Evolutionary conservation across 2,329 filamentous ascomycete genomes (phyloP).

Genomic region (Aspergillus felis): DNA sequence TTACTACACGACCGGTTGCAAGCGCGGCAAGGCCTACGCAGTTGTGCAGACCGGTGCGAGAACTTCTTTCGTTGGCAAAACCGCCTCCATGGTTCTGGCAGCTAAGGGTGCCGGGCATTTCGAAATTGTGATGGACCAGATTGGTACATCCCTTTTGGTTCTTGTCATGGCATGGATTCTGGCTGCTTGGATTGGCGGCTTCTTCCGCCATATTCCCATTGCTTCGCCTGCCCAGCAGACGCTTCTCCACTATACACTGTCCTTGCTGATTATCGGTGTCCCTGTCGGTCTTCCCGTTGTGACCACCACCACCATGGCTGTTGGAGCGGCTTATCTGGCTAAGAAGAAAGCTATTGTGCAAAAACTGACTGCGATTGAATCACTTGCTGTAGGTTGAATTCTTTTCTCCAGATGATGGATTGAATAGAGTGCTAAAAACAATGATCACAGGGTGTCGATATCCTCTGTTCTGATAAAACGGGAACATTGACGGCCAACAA

Average conservation of each 20-base stretch:
- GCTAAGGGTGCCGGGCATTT: conserved; percentile 74
- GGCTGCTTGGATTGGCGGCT: conserved; percentile 71
- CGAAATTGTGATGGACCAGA: conserved; percentile 79
- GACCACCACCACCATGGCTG: conserved; percentile 72
- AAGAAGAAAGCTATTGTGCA: conserved; percentile 77
- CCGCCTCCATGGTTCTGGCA: conserved; percentile 67
- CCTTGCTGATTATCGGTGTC: conserved; percentile 74
- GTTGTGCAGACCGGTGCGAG: conserved; percentile 64
- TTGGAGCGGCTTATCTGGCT: conserved; percentile 72
- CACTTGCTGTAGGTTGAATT: conserved; percentile 52
- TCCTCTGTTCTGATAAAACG: conserved; percentile 78
- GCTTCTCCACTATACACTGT: conserved; percentile 64
- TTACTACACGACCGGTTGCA: conserved; percentile 78
- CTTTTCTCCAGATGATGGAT: not conserved
- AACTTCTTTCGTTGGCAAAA: conserved; percentile 72
- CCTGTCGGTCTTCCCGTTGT: conserved; percentile 76
- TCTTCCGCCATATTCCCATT: conserved; percentile 67
- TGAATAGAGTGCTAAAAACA: conserved; percentile 3
- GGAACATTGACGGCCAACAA: conserved; percentile 64
- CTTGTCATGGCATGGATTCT: conserved; percentile 75
- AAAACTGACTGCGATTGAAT: conserved; percentile 75
- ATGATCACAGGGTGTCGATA: conserved; percentile 57
- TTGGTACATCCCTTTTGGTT: conserved; percentile 68
- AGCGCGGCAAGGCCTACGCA: conserved; percentile 72
- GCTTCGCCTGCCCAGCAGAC: conserved; percentile 54